Conservation (phyloP, 2,329 filamentous ascomycete species). For the Thielaviopsis musarum region DNA sequence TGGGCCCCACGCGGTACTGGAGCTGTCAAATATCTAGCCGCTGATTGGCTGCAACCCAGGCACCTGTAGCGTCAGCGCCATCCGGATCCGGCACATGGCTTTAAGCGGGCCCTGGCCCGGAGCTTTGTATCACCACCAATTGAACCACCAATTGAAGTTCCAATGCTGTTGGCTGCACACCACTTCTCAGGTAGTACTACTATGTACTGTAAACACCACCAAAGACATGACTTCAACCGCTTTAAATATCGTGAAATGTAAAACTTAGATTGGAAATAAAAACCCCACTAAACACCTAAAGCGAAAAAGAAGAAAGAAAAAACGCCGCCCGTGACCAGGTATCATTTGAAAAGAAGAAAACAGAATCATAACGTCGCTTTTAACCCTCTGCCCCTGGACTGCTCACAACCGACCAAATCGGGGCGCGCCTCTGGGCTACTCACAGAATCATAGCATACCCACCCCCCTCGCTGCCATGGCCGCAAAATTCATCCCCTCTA, state of each 20-base stretch:
- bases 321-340: slow-evolving; percentile 9
- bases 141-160: background rate
- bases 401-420: no score
- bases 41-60: slow-evolving; percentile 4
- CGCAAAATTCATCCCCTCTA: background rate
- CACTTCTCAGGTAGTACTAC: no score
- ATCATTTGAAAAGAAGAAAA: slow-evolving; percentile 6
- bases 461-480: background rate
- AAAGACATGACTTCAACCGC: background rate
- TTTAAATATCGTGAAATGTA: background rate
- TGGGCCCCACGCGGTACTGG: background rate
- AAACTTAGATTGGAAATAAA: background rate
- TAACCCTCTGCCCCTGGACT: background rate
- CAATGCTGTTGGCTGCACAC: background rate
- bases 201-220: background rate
- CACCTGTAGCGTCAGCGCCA: background rate
- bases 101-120: background rate
- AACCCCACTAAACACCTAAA: background rate
- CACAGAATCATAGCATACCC: background rate
- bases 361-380: slow-evolving; percentile 10
- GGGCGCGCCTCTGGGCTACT: no score
- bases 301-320: background rate
- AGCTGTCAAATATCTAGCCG: slow-evolving; percentile 7
- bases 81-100: background rate
- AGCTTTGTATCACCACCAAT: background rate